phyloP scores from a whole-genome alignment of 164 flowering plant genomes.

The Chimonanthus praecox region DNA sequence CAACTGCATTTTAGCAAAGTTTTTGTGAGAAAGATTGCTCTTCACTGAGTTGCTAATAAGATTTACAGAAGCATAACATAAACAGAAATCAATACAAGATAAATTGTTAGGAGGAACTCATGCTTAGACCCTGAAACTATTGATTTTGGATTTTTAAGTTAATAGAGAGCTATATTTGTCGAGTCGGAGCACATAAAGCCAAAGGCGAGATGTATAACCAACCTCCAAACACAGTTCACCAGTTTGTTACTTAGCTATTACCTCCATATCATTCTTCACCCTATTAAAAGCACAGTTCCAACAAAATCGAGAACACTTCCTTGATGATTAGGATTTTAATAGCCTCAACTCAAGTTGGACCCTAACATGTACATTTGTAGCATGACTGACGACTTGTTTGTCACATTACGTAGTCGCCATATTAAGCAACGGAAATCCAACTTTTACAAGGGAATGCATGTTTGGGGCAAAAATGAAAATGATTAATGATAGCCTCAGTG shows the following conservation, averaged over 20 bases:
- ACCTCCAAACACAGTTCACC: not conserved
- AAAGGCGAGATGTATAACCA: not conserved
- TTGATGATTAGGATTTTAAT: too few relatives aligned
- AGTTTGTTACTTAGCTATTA: not conserved
- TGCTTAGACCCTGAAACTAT: not conserved
- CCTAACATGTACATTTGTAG: not conserved
- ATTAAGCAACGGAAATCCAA: not conserved
- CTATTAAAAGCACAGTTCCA: not conserved
- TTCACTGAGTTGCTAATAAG: not conserved
- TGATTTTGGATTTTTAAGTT: not conserved
- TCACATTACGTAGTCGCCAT: not conserved
- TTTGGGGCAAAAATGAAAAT: not conserved
- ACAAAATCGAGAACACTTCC: not conserved
- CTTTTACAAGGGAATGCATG: not conserved
- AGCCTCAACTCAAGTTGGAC: not conserved
- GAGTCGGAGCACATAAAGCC: not conserved
- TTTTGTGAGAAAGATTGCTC: not conserved
- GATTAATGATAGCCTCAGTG: not conserved
- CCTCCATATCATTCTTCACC: not conserved
- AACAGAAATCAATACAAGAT: not conserved
- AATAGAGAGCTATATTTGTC: not conserved
- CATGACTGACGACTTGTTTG: not conserved
- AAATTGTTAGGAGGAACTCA: not conserved
- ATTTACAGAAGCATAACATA: too few relatives aligned
- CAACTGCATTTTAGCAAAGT: constrained; percentile 41